phyloP scores from a whole-genome alignment of 257 asterid species.

The Ophiorrhiza pumila region DNA sequence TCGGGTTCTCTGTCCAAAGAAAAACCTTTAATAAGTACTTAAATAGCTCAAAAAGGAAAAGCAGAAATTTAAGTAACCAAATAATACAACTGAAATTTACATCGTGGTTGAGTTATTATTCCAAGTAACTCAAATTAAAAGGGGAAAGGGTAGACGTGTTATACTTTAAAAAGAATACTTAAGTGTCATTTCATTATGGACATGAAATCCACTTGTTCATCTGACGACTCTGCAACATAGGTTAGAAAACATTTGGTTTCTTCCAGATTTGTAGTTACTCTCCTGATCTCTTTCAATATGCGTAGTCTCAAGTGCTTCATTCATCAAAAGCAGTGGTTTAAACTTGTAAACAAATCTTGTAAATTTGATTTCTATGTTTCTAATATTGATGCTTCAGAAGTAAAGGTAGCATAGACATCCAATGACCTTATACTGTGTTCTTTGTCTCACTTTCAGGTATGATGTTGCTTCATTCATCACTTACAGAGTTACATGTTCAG shows the following conservation, averaged over 20 bases:
- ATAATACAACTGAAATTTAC: neutral
- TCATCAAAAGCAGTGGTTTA: neutral
- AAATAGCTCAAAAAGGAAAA: neutral
- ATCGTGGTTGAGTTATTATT: neutral
- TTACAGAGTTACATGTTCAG: conserved; percentile 52
- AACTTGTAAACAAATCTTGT: neutral
- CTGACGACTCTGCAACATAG: neutral
- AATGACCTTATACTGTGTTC: conserved; percentile 14
- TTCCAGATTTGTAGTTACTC: neutral
- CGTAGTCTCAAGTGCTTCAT: neutral
- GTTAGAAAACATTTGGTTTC: neutral
- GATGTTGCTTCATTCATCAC: conserved; percentile 75
- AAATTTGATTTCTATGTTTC: neutral
- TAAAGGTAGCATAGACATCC: neutral
- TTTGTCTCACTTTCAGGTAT: conserved; percentile 54
- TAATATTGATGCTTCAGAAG: neutral
- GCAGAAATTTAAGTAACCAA: neutral
- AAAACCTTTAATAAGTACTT: neutral
- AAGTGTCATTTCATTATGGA: neutral
- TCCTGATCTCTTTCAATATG: neutral
- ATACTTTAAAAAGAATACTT: neutral
- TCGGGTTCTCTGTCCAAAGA: neutral
- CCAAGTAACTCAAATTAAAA: no score
- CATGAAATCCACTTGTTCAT: neutral
- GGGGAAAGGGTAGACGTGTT: no score